These are phyloP conservation scores for Nemania diffusa DNA, from an alignment of 2,329 filamentous ascomycete species.

Conservation along the genomic window DNA sequence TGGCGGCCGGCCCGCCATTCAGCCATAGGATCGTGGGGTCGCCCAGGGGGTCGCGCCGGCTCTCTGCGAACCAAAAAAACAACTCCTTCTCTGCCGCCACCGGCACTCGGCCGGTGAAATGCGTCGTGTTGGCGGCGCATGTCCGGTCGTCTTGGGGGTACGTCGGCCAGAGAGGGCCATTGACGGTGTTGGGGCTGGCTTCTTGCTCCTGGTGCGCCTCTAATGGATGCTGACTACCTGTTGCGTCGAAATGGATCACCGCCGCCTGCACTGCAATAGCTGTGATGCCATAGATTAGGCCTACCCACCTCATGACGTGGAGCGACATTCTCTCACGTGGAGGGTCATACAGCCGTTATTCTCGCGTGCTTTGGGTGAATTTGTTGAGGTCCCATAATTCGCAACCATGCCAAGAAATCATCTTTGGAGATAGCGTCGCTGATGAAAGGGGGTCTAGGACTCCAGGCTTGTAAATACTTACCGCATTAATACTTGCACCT, in stretches of 20 bases:
- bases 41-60: background rate
- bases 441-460: background rate
- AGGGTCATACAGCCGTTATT: background rate
- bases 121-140: conserved; percentile 21
- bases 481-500: background rate
- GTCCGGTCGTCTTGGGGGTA: conserved; percentile 28
- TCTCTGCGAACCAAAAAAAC: conserved; percentile 30
- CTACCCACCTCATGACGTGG: background rate
- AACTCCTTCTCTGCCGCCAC: conserved; percentile 17
- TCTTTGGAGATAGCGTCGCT: background rate
- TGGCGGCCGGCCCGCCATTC: conserved; percentile 28
- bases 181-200: background rate
- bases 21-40: conserved; percentile 26
- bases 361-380: background rate
- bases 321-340: background rate
- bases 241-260: background rate
- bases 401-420: background rate
- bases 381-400: background rate
- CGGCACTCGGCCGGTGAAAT: conserved; percentile 29
- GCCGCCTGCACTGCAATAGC: background rate
- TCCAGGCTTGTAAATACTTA: background rate
- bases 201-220: background rate
- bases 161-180: conserved; percentile 2
- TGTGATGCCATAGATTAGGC: conserved; percentile 1
- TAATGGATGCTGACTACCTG: background rate